These are phyloP conservation scores for Gynostemma pentaphyllum DNA, from an alignment of 306 rosid genomes.

Conservation along the genomic window DNA sequence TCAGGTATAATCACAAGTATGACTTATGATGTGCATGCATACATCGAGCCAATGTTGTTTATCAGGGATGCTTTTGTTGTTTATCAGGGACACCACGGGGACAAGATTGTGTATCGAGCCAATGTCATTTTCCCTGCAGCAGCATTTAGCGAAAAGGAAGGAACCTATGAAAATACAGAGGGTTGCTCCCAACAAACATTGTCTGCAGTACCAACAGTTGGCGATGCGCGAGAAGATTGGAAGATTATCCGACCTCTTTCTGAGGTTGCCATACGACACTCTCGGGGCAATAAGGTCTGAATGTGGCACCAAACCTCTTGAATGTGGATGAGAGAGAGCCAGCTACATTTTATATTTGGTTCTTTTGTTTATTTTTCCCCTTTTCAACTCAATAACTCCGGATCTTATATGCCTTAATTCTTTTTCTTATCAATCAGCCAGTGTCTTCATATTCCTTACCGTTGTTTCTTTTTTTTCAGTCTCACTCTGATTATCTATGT, in stretches of 20 bases:
- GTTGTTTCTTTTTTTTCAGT: too few species aligned
- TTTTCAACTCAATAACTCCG: too few species aligned
- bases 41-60: constrained; percentile 70
- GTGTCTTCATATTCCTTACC: too few species aligned
- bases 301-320: constrained; percentile 83
- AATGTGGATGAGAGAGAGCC: constrained; percentile 66
- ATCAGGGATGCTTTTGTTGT: constrained; percentile 79
- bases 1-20: constrained; percentile 44
- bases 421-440: too few species aligned
- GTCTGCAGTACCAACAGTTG: constrained; percentile 96
- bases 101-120: constrained; percentile 77
- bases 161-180: constrained; percentile 82
- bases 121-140: constrained; percentile 74
- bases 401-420: too few species aligned
- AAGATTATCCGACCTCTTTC: constrained; percentile 85
- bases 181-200: constrained; percentile 82
- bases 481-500: too few species aligned
- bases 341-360: constrained; percentile 58
- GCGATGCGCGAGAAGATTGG: constrained; percentile 98
- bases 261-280: constrained; percentile 75
- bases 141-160: constrained; percentile 97
- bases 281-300: constrained; percentile 44
- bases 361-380: too few species aligned
- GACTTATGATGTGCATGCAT: too few species aligned
- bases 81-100: constrained; percentile 98